These are phyloP conservation scores for Yamadazyma insecticola DNA, from an alignment of 805 yeast genomes.

Conservation along the genomic window DNA sequence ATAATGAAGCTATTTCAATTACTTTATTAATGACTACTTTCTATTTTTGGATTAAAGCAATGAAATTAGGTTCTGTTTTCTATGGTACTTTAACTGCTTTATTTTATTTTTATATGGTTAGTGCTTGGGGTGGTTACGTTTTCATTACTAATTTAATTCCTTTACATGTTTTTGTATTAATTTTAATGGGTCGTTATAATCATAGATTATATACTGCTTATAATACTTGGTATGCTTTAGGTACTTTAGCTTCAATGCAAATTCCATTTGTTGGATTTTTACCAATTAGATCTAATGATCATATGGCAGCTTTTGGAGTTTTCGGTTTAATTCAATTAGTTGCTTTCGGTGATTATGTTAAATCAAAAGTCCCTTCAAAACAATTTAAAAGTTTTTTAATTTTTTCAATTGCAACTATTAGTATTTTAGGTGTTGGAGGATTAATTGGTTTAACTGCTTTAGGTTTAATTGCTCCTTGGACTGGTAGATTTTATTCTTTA, in stretches of 20 bases:
- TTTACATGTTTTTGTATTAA: constrained; percentile 82
- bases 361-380: constrained; percentile 62
- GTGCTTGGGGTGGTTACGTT: constrained; percentile 99
- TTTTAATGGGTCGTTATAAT: constrained; percentile 91
- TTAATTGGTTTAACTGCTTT: constrained; percentile 77
- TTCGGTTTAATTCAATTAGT: constrained; percentile 92
- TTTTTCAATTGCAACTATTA: constrained; percentile 53
- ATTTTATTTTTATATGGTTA: constrained; percentile 95
- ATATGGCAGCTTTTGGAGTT: constrained; percentile 97
- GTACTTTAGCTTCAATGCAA: constrained; percentile 98
- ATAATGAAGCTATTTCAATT: constrained; percentile 98
- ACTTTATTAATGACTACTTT: constrained; percentile 93
- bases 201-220: constrained; percentile 83
- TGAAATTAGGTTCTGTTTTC: constrained; percentile 84
- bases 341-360: constrained; percentile 78
- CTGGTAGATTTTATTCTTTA: constrained; percentile 95
- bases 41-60: constrained; percentile 91
- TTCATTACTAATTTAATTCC: constrained; percentile 98
- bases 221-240: constrained; percentile 94
- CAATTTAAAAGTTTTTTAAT: constrained; percentile 69
- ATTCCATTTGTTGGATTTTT: constrained; percentile 97
- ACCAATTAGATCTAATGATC: constrained; percentile 96
- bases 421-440: constrained; percentile 62
- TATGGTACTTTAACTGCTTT: constrained; percentile 82
- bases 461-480: constrained; percentile 98